A percentile compares a stretch with the other conserved stretches of the same genome.
These are phyloP conservation scores for Saccharum hybrid DNA, from an alignment of 202 grass and related monocot species.

Conservation along the genomic window DNA sequence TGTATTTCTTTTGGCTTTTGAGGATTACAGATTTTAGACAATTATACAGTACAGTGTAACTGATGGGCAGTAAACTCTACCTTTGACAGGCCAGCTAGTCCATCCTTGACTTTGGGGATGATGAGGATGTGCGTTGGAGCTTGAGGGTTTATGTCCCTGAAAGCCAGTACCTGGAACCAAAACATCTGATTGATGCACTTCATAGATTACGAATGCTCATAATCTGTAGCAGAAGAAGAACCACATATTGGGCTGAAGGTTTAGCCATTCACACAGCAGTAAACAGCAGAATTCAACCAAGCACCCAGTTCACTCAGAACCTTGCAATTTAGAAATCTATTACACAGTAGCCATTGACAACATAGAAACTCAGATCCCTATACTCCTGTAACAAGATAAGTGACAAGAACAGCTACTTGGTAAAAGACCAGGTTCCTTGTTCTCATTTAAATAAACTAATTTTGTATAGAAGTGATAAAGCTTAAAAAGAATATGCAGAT, in stretches of 20 bases:
- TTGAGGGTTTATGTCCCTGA: slow-evolving; percentile 93
- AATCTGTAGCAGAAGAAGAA: background rate
- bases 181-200: background rate
- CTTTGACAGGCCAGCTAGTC: slow-evolving; percentile 87
- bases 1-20: background rate
- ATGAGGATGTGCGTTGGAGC: slow-evolving; percentile 75
- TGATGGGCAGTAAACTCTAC: slow-evolving; percentile 41
- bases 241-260: background rate
- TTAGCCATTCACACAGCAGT: background rate
- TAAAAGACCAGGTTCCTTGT: background rate
- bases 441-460: background rate
- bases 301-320: background rate
- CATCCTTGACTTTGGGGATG: slow-evolving; percentile 93
- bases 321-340: background rate
- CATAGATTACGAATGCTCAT: background rate
- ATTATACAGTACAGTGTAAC: background rate
- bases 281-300: background rate
- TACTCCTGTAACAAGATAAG: background rate
- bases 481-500: background rate
- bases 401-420: background rate
- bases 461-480: background rate
- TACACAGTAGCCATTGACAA: background rate
- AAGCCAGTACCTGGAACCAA: slow-evolving; percentile 72
- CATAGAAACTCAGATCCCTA: background rate
- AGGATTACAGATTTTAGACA: background rate